These are phyloP conservation scores for Hypoxylon sp. DNA, from an alignment of 2,329 filamentous ascomycete species.

Conservation along the genomic window DNA sequence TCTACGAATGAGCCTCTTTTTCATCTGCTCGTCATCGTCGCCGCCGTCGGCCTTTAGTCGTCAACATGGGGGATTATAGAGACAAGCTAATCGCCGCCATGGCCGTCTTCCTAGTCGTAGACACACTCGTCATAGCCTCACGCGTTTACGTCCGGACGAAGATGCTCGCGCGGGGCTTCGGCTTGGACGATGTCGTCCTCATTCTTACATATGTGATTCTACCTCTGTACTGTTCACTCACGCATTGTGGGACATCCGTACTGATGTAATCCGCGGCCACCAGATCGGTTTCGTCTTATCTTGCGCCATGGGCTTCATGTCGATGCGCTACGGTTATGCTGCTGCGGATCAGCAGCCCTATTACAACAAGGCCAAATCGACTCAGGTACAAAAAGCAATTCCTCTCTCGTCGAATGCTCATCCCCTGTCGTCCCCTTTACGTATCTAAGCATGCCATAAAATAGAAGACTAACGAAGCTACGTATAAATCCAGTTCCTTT, in stretches of 20 bases:
- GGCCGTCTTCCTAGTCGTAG: conserved; percentile 40
- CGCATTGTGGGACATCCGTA: background rate
- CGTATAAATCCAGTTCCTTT: conserved; percentile 39
- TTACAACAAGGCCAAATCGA: conserved; percentile 35
- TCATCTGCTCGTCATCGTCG: background rate
- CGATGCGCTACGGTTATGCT: conserved; percentile 45
- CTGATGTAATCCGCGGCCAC: conserved; percentile 19
- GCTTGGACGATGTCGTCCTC: conserved; percentile 44
- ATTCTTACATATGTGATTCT: conserved; percentile 41
- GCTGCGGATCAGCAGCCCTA: conserved; percentile 38
- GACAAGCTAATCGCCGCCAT: conserved; percentile 41
- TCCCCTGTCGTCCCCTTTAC: background rate
- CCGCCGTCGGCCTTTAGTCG: background rate
- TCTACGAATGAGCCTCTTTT: conserved; percentile 8
- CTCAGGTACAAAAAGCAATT: conserved; percentile 23
- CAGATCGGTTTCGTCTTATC: conserved; percentile 42
- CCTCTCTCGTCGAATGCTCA: background rate
- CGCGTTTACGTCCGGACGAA: conserved; percentile 44
- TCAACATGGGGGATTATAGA: conserved; percentile 26
- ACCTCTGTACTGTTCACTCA: background rate
- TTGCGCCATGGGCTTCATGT: conserved; percentile 41
- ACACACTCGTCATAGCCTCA: conserved; percentile 37
- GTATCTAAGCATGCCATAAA: background rate
- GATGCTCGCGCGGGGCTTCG: conserved; percentile 41
- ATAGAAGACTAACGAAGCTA: conserved; percentile 13